Base-by-base conservation (phyloP, 768 basidiomycete genomes). In the Lactifluus subvellereus region DNA sequence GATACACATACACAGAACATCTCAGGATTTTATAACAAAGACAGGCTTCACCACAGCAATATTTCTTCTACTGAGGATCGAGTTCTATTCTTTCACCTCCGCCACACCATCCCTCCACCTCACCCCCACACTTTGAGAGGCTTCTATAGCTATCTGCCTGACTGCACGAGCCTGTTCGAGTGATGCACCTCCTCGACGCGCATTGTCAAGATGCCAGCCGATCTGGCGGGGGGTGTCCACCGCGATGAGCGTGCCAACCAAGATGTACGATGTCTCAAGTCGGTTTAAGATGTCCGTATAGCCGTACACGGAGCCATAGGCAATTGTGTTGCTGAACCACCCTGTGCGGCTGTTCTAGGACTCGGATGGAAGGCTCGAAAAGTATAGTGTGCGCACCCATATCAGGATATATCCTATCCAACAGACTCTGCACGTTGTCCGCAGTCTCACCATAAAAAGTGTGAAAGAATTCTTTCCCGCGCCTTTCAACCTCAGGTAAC, bases 221-320 rank as follows among this genome's bases (percentile, higher is more conserved):
- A 84, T 81, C 68, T 88, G 87, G 43, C 76, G 80, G 0, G 86
- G 84, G 38, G 84, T 80, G 69, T 88, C 85, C 60, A 75, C 77
- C 4, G 83, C 79, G 68, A 88, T 82, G 51, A 87, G 77, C 0
- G 84, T 80, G 13, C 85, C 78, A n/a, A 86, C 80, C 66, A 87
- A 72, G 14, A 79, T 76, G 69, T 80, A 88, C 2, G 84, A 82
- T 1, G 84, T 82, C 69, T 88, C 85, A 45, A 80, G 68, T 2
- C 76, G 72, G 1, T 81, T 77, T 8, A 84, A 70, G 22, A 80
- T 74, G 0, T 77, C 76, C 27, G 76, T 76, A 54, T 77, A 78
- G 1, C 80, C 77, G 61, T 88, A 88, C 6, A 74, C 76, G 32
- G 79, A 71, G 0, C 86, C 86, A 63, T 88, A 87, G 0, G 75